Percentiles rank a stretch among this genome's conserved stretches.
Conservation (phyloP, 202 grass and related monocot genomes). For the Setaria viridis region DNA sequence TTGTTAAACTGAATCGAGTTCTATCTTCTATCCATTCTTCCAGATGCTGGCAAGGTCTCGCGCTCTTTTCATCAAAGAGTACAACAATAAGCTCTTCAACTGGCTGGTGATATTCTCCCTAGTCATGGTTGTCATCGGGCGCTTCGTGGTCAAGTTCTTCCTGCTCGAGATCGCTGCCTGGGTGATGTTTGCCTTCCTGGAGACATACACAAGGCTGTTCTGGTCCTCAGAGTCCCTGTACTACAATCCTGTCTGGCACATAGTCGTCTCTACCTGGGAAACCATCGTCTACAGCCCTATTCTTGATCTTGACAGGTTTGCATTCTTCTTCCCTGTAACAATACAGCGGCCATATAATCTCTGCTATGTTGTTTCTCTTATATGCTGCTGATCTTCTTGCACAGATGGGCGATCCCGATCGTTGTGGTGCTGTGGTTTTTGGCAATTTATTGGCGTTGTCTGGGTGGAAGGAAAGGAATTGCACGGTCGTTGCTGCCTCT, state of each 20-base stretch:
- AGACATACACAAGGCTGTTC: conserved; percentile 89
- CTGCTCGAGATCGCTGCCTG: conserved; percentile 78
- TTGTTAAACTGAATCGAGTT: conserved; percentile 23
- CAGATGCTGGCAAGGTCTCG: conserved; percentile 79
- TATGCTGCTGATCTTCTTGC: conserved; percentile 1
- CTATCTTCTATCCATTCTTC: conserved; percentile 17
- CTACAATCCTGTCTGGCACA: conserved; percentile 88
- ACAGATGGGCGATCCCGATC: conserved; percentile 90
- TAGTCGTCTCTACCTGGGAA: conserved; percentile 86
- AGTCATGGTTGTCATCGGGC: conserved; percentile 78
- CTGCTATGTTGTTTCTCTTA: background rate
- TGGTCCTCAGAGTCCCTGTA: conserved; percentile 88
- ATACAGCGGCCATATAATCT: background rate
- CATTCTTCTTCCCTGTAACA: background rate
- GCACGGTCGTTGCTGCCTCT: conserved; percentile 64
- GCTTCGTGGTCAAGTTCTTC: conserved; percentile 82
- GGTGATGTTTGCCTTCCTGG: conserved; percentile 86
- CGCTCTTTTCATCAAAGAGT: conserved; percentile 85
- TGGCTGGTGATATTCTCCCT: conserved; percentile 86
- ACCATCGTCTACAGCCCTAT: conserved; percentile 84
- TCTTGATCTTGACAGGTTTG: conserved; percentile 90
- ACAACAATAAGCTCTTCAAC: conserved; percentile 89
- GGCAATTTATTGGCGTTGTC: conserved; percentile 79
- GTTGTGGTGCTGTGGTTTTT: conserved; percentile 46
- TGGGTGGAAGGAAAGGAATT: conserved; percentile 65